Conservation (phyloP, 805 yeast genomes). For the Novakomyces olei region DNA sequence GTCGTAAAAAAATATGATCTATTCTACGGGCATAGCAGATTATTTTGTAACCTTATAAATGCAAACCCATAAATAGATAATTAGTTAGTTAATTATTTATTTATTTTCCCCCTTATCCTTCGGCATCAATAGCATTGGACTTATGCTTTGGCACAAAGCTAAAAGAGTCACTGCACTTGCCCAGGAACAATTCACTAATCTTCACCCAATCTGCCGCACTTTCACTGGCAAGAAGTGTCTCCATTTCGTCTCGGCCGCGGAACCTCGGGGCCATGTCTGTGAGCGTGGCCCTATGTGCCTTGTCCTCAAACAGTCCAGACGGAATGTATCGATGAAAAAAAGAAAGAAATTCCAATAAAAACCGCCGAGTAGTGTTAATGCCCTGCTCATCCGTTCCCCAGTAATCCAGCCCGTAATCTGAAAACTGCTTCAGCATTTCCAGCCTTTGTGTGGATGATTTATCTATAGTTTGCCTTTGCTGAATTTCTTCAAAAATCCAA, state of each 20-base stretch:
- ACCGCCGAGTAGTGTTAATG: conserved; percentile 65
- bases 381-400: conserved; percentile 98
- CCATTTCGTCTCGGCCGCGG: conserved; percentile 82
- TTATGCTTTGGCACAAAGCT: conserved; percentile 83
- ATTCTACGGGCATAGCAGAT: too few species aligned
- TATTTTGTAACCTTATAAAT: too few species aligned
- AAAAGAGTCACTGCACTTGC: conserved; percentile 56
- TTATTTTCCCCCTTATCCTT: conserved; percentile 3
- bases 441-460: conserved; percentile 78
- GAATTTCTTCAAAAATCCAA: conserved; percentile 94
- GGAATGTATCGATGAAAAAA: conserved; percentile 91
- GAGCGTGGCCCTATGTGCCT: conserved; percentile 56
- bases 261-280: conserved; percentile 89
- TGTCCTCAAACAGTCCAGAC: conserved; percentile 73
- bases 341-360: conserved; percentile 79
- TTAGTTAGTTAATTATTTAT: too few species aligned
- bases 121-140: conserved; percentile 43
- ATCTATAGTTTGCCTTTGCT: conserved; percentile 70
- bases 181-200: conserved; percentile 83
- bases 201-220: conserved; percentile 92
- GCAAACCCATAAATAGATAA: too few species aligned
- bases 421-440: conserved; percentile 44
- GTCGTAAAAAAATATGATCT: too few species aligned
- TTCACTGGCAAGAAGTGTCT: conserved; percentile 63
- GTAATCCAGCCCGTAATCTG: conserved; percentile 70